Evolutionary conservation across 2,329 filamentous ascomycete genomes (phyloP), one percentile per base, ranked within the genome.

Genomic region (Aspergillus awamori): DNA sequence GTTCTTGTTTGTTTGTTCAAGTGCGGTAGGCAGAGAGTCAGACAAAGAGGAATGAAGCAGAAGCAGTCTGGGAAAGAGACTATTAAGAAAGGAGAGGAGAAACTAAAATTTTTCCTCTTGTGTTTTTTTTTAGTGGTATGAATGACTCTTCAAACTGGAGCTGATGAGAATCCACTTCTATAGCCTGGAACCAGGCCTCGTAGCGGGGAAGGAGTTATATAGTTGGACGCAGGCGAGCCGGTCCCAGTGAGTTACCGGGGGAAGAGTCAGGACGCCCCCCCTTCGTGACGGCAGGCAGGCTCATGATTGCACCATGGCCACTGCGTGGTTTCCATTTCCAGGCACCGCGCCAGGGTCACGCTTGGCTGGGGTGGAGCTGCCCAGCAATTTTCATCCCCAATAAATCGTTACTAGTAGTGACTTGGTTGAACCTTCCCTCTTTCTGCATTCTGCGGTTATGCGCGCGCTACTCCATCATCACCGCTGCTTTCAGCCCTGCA

Each of bases 181-280:
- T 61, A 39, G 59, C 58, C 38, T 56, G 39, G 65, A 65, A 60
- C 66, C 64, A 65, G 49, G 57, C 49, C 55, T 47, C 52, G 53
- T 53, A 55, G 65, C 66, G 65, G 66, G 65, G 65, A 53, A 57
- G 53, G 63, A 43, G 61, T 67, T 68, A 67, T 67, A 68, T 68
- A 62, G 60, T 49, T 53, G 60, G 57, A 41, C 57, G 52, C 39
- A 48, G 54, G 47, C 55, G 48, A 51, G 36, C 8, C n/a, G 47
- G 45, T 41, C 51, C 51, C 39, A 57, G 30, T 26, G n/a, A 54
- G 43, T 59, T 64, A 62, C 63, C 53, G 62, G 60, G 49, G 49
- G 41, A 60, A 59, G 58, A 55, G 55, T 51, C 47, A 53, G 36
- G 38, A n/a, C 53, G 28, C 39, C 53, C 53, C 52, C 33, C 53